phyloP scores from a whole-genome alignment of 306 rosid species.

The Vicia faba region DNA sequence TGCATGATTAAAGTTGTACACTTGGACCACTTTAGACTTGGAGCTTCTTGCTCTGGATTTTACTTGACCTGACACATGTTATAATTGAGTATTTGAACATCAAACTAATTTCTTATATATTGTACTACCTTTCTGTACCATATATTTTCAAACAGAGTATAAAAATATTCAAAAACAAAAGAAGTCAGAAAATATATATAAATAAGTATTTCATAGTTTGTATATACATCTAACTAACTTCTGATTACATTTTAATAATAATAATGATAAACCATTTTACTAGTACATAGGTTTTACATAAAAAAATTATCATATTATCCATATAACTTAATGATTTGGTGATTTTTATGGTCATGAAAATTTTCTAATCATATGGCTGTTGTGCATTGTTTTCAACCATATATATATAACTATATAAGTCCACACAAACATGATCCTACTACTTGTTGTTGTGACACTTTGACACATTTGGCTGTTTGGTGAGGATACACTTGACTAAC shows the following conservation, averaged over 20 bases:
- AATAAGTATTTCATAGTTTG: too few relatives aligned
- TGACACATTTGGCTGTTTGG: conserved; percentile 46
- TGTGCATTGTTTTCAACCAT: conserved; percentile 23
- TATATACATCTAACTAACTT: too few relatives aligned
- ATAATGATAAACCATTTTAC: too few relatives aligned
- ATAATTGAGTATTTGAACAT: background rate
- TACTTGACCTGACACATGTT: background rate
- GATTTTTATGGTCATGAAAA: conserved; percentile 36
- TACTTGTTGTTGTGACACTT: conserved; percentile 30
- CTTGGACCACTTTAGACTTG: conserved; percentile 1
- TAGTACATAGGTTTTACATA: too few relatives aligned
- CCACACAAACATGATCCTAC: conserved; percentile 46
- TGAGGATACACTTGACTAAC: conserved; percentile 56
- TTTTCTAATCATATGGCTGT: conserved; percentile 41
- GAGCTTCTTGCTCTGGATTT: background rate
- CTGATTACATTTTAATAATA: too few relatives aligned
- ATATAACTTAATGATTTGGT: background rate
- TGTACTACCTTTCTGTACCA: background rate
- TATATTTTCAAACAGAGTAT: background rate
- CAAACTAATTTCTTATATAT: background rate
- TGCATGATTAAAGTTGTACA: background rate
- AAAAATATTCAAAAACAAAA: too few relatives aligned
- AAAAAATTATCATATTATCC: background rate
- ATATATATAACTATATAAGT: conserved; percentile 13
- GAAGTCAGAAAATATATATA: too few relatives aligned